A percentile compares a stretch with the other conserved stretches of the same genome.
Conservation (phyloP, 306 rosid species). For the Comarum palustre region DNA sequence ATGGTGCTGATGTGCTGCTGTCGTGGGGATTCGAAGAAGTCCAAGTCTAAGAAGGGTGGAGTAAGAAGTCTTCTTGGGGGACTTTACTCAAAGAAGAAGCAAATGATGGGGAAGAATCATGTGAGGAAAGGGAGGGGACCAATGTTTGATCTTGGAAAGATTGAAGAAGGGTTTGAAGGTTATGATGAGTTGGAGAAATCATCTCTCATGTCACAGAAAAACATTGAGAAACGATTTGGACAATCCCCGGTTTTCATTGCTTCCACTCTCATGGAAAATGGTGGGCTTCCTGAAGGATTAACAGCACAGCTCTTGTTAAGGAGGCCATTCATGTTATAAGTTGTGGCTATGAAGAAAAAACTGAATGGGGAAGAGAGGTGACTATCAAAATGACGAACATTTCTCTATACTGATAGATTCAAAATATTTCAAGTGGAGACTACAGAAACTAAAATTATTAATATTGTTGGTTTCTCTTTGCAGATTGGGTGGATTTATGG, state of each 20-base stretch:
- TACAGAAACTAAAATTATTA: background rate
- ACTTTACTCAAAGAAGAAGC: constrained; percentile 68
- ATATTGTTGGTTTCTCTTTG: constrained; percentile 16
- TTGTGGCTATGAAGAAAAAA: constrained; percentile 91
- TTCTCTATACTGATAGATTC: background rate
- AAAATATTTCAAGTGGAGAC: background rate
- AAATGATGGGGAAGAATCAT: constrained; percentile 66
- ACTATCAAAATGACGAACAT: constrained; percentile 6
- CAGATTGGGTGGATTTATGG: constrained; percentile 99
- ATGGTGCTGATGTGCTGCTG: constrained; percentile 56
- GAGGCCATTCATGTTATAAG: constrained; percentile 96
- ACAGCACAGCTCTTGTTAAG: constrained; percentile 52
- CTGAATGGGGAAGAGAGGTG: constrained; percentile 99
- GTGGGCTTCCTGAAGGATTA: constrained; percentile 78
- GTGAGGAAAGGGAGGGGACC: constrained; percentile 45
- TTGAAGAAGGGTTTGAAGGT: constrained; percentile 68
- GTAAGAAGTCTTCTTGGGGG: constrained; percentile 57
- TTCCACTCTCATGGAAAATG: constrained; percentile 78
- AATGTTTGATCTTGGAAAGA: constrained; percentile 68
- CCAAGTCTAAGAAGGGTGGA: constrained; percentile 76
- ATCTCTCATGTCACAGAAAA: constrained; percentile 66
- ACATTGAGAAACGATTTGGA: constrained; percentile 72
- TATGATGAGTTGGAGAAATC: constrained; percentile 73
- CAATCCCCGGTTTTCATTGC: constrained; percentile 83
- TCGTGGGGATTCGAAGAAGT: constrained; percentile 63